Percentiles rank a stretch among this genome's conserved stretches.
phyloP scores from a whole-genome alignment of 768 basidiomycete genomes.

The Chalciporus chontae region DNA sequence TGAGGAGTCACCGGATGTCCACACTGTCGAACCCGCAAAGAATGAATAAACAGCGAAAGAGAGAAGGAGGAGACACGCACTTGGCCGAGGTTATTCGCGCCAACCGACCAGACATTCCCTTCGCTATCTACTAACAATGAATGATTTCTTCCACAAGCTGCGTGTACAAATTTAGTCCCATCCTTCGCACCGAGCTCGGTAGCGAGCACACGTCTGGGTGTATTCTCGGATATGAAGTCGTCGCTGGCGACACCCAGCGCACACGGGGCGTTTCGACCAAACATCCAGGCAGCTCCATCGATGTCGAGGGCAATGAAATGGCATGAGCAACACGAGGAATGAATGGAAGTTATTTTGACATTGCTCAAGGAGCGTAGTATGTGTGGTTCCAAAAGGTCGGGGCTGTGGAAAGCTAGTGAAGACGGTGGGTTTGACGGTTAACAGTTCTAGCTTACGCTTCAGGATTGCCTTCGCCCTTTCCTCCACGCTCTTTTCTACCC shows the following conservation, averaged over 20 bases:
- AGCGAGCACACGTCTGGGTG: conserved; percentile 60
- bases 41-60: neutral
- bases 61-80: conserved; percentile 37
- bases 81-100: conserved; percentile 78
- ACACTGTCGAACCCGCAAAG: conserved; percentile 44
- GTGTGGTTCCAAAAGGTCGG: conserved; percentile 85
- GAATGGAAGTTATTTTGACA: conserved; percentile 65
- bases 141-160: conserved; percentile 82
- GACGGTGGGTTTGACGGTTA: neutral
- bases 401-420: conserved; percentile 40
- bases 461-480: conserved; percentile 39
- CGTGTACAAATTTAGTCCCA: conserved; percentile 67
- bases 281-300: conserved; percentile 82
- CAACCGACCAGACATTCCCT: conserved; percentile 82
- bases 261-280: conserved; percentile 77
- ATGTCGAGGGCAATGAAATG: conserved; percentile 73
- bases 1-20: conserved; percentile 67
- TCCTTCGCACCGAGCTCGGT: conserved; percentile 55
- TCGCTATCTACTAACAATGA: conserved; percentile 78
- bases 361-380: conserved; percentile 87
- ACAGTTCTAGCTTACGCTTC: conserved; percentile 27
- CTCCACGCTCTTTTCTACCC: conserved; percentile 69
- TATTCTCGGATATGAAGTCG: conserved; percentile 67
- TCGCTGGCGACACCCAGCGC: conserved; percentile 59
- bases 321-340: conserved; percentile 73